Conservation (phyloP, 768 basidiomycete genomes). For the Asterophora lycoperdoides region DNA sequence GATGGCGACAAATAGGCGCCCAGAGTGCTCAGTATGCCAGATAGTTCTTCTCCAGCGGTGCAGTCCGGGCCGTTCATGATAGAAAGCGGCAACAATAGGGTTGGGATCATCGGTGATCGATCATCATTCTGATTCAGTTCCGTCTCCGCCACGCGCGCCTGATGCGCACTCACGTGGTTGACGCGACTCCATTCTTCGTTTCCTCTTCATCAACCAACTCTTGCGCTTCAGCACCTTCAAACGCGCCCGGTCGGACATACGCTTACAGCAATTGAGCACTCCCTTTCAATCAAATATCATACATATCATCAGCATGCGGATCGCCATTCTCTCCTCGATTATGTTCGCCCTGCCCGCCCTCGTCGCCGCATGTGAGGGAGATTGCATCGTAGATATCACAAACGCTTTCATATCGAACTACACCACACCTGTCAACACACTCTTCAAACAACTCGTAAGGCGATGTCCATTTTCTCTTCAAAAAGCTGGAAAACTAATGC, state of each 20-base stretch:
- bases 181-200: no score
- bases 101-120: no score
- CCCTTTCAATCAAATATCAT: neutral
- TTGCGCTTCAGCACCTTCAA: neutral
- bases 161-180: no score
- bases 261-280: neutral
- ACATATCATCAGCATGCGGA: constrained; percentile 13
- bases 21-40: constrained; percentile 32
- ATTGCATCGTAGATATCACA: constrained; percentile 61
- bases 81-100: no score
- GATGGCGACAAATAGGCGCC: no score
- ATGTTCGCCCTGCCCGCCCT: constrained; percentile 29
- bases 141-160: no score
- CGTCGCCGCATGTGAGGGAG: constrained; percentile 62
- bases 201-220: no score
- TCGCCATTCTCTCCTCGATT: constrained; percentile 19
- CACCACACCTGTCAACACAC: constrained; percentile 32
- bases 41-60: constrained; percentile 37
- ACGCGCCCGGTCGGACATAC: neutral
- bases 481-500: neutral
- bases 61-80: constrained; percentile 38
- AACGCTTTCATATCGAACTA: constrained; percentile 52
- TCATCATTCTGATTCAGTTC: no score
- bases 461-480: neutral
- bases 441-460: constrained; percentile 36